Conservation (phyloP, 208 protist genomes). For the Naegleria lovaniensis region DNA sequence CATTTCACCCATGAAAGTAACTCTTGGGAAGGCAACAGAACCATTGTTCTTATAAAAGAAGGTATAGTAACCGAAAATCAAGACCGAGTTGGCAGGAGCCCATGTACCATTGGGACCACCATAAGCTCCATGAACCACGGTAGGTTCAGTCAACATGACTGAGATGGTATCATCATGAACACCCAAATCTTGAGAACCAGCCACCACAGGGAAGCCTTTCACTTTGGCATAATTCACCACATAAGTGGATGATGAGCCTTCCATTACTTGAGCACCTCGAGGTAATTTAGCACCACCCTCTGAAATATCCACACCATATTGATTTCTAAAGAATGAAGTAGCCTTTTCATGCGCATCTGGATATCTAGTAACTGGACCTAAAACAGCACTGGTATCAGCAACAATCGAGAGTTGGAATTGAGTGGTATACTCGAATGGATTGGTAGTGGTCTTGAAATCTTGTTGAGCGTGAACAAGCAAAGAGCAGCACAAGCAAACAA, state of each 20-base stretch:
- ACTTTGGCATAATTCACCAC: neutral
- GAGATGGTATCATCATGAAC: neutral
- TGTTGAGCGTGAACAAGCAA: too few relatives aligned
- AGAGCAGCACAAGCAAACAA: too few relatives aligned
- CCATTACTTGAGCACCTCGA: neutral
- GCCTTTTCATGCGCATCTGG: neutral
- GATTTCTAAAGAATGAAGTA: neutral
- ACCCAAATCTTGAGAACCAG: neutral
- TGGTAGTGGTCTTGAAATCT: neutral
- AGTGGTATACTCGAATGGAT: neutral
- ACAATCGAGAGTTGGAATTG: neutral
- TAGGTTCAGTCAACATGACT: neutral
- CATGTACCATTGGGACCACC: neutral
- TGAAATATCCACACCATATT: neutral
- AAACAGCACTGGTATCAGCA: neutral
- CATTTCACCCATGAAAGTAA: neutral
- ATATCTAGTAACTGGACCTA: neutral
- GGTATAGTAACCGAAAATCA: neutral
- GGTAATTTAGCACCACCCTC: neutral
- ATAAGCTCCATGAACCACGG: neutral
- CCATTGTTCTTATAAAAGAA: neutral
- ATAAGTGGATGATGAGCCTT: neutral
- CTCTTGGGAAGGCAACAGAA: neutral
- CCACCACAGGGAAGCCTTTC: neutral
- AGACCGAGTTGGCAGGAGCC: neutral